These are phyloP conservation scores for Pyrrhoderma lamaoense DNA, from an alignment of 1,284 basidiomycete genomes.

Conservation along the genomic window DNA sequence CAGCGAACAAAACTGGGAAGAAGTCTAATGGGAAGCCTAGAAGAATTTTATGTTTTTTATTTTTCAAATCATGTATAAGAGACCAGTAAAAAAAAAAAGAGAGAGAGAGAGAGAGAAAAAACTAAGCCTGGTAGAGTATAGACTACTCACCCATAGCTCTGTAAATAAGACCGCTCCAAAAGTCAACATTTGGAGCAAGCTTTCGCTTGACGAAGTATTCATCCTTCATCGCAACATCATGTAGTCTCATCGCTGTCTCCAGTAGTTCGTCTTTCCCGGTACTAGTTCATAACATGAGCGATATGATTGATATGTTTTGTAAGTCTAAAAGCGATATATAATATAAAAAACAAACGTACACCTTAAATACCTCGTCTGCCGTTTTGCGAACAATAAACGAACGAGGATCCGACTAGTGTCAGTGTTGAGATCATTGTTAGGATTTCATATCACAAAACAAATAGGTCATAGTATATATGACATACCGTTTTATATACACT, in stretches of 20 bases:
- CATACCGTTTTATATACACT: constrained; percentile 76
- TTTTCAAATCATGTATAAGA: no score
- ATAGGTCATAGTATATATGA: constrained; percentile 9
- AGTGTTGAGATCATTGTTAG: not conserved
- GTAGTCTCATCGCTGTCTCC: constrained; percentile 81
- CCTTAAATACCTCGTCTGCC: constrained; percentile 80
- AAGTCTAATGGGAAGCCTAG: constrained; percentile 83
- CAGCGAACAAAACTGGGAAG: constrained; percentile 85
- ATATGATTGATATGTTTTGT: no score
- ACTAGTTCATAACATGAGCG: constrained; percentile 30
- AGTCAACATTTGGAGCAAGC: constrained; percentile 77
- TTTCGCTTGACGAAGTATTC: constrained; percentile 75
- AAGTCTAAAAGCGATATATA: not conserved
- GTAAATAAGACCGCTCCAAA: constrained; percentile 84
- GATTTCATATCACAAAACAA: no score
- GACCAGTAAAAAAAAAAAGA: no score
- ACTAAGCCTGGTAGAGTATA: constrained; percentile 3
- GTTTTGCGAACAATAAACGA: constrained; percentile 83
- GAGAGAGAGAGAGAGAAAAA: no score
- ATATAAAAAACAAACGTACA: constrained; percentile 39
- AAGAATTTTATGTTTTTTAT: not conserved
- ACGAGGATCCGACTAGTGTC: constrained; percentile 68
- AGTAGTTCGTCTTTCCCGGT: constrained; percentile 78
- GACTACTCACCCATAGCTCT: constrained; percentile 69
- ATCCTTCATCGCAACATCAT: constrained; percentile 82